Conservation (phyloP, 805 yeast species). For the Cyberlindnera japonica region DNA sequence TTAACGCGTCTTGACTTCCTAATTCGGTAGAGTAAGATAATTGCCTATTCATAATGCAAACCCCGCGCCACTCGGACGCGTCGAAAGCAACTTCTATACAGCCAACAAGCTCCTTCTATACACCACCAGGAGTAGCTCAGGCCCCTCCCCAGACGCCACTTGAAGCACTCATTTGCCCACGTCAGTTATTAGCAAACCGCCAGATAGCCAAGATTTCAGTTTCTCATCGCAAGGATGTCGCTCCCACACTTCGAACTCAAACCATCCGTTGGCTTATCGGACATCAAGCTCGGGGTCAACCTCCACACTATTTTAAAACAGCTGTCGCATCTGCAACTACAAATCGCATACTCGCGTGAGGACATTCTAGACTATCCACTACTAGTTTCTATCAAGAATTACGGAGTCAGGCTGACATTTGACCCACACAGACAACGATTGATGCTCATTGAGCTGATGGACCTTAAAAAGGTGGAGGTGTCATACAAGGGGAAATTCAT, state of each 20-base stretch:
- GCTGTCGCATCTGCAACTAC: slow-evolving; percentile 7
- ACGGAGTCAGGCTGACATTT: slow-evolving; percentile 9
- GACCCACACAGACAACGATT: slow-evolving; percentile 12
- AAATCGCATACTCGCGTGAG: slow-evolving; percentile 1
- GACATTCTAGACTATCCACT: not conserved
- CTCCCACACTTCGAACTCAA: slow-evolving; percentile 8
- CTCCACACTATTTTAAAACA: slow-evolving; percentile 10
- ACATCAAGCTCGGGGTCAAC: slow-evolving; percentile 14
- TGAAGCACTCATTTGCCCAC: no score
- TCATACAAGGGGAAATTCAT: slow-evolving; percentile 16
- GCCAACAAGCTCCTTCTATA: no score
- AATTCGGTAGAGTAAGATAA: no score
- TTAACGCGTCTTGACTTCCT: no score
- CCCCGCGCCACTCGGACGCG: no score
- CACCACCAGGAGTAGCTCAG: no score
- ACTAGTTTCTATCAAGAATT: slow-evolving; percentile 4
- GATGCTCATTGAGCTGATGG: slow-evolving; percentile 16
- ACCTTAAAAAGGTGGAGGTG: slow-evolving; percentile 8
- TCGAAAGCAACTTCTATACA: no score
- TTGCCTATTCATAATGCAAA: no score
- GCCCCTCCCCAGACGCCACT: no score
- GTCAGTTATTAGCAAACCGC: no score
- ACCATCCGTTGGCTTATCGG: slow-evolving; percentile 15
- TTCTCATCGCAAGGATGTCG: slow-evolving; percentile 2
- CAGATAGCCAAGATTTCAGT: not conserved